Percentiles rank a stretch among this genome's conserved stretches.
Conservation (phyloP, 495 filamentous ascomycete genomes). For the Ascodesmis nigricans region DNA sequence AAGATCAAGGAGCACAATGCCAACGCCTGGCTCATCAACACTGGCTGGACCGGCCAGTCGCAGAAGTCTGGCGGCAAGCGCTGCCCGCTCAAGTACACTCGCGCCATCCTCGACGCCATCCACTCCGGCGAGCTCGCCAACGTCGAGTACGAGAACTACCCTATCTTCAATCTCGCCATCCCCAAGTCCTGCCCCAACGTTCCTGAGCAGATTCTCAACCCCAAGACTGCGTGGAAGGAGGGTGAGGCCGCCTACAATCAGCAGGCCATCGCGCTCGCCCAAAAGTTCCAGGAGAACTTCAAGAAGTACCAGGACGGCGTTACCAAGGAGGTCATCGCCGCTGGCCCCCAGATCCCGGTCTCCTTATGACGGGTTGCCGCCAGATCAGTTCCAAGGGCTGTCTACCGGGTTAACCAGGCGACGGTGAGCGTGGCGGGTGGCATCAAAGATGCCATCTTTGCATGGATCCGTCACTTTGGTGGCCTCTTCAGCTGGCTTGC, state of each 20-base stretch:
- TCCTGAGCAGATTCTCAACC: constrained; percentile 80
- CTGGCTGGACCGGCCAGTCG: constrained; percentile 94
- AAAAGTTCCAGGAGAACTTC: constrained; percentile 88
- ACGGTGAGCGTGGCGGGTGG: too few species aligned
- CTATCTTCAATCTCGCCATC: constrained; percentile 86
- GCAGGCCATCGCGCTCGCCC: constrained; percentile 74
- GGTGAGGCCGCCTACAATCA: constrained; percentile 50
- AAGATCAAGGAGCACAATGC: constrained; percentile 90
- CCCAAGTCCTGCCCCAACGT: constrained; percentile 72
- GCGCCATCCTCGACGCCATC: constrained; percentile 93
- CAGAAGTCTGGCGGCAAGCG: constrained; percentile 89
- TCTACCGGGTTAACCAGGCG: too few species aligned
- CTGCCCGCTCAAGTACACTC: constrained; percentile 96
- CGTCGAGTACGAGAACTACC: constrained; percentile 80
- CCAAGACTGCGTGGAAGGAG: constrained; percentile 73
- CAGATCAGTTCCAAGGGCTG: too few species aligned
- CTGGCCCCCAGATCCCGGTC: constrained; percentile 29
- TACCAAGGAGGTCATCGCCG: constrained; percentile 57
- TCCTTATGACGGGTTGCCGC: background rate
- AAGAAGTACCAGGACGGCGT: constrained; percentile 80
- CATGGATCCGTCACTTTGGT: background rate
- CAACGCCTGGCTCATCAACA: constrained; percentile 98
- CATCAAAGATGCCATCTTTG: background rate
- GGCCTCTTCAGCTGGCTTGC: too few species aligned
- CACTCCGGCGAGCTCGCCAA: constrained; percentile 88